phyloP scores from a whole-genome alignment of 495 filamentous ascomycete species.

The Penicillium waksmanii region DNA sequence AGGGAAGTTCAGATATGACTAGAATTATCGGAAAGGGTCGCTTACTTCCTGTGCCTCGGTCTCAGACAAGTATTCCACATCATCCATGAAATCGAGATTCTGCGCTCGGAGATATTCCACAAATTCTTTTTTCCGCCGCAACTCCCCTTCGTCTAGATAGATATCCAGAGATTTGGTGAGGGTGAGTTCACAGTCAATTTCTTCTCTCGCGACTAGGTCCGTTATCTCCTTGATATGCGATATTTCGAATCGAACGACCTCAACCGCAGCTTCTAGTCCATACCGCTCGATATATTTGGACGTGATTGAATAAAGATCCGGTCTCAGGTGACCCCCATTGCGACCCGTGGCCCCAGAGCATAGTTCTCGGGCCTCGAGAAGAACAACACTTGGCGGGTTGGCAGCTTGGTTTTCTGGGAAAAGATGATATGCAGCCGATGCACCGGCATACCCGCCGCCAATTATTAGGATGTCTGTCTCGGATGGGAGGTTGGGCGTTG shows the following conservation, averaged over 20 bases:
- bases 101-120: constrained; percentile 31
- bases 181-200: constrained; percentile 49
- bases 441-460: constrained; percentile 71
- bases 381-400: constrained; percentile 25
- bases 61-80: constrained; percentile 31
- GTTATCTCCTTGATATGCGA: constrained; percentile 37
- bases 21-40: too few species aligned
- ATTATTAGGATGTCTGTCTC: constrained; percentile 67
- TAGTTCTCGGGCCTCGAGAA: constrained; percentile 46
- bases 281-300: constrained; percentile 30
- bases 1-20: too few species aligned
- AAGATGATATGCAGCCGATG: constrained; percentile 63
- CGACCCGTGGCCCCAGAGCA: constrained; percentile 50
- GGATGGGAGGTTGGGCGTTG: constrained; percentile 48
- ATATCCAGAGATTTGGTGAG: constrained; percentile 42
- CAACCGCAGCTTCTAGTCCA: constrained; percentile 33
- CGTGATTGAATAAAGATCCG: constrained; percentile 37
- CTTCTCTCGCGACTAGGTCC: constrained; percentile 33
- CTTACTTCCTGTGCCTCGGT: constrained; percentile 34
- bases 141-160: constrained; percentile 31
- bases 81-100: constrained; percentile 30
- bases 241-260: constrained; percentile 37
- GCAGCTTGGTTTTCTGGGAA: constrained; percentile 35
- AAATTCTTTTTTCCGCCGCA: constrained; percentile 25
- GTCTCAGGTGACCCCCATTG: constrained; percentile 46